Evolutionary conservation across 495 filamentous ascomycete species (phyloP).

Genomic region (Daldinia concentrica): DNA sequence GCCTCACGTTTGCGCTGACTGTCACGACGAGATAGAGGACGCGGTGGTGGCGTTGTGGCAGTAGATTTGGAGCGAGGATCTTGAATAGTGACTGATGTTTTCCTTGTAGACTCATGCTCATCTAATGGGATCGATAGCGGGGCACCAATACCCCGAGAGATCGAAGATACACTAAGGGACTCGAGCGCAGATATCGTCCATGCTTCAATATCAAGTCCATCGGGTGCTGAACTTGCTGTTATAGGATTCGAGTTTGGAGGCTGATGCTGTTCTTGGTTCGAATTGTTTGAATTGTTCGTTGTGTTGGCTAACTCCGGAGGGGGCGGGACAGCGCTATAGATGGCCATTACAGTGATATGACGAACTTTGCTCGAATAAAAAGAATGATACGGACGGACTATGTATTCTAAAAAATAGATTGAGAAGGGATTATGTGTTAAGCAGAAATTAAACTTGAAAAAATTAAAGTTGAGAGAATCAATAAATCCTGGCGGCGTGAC

Average conservation of each 20-base stretch:
- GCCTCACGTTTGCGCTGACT: conserved; percentile 69
- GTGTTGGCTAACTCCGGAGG: conserved; percentile 41
- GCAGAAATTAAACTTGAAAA: too few species aligned
- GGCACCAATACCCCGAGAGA: conserved; percentile 54
- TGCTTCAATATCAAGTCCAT: conserved; percentile 56
- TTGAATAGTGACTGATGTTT: conserved; percentile 39
- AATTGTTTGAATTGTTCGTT: conserved; percentile 6
- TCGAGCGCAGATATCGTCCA: conserved; percentile 61
- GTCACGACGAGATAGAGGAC: conserved; percentile 53
- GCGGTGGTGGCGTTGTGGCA: conserved; percentile 47
- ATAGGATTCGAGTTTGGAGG: not conserved
- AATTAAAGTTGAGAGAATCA: not conserved
- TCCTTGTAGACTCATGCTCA: conserved; percentile 37
- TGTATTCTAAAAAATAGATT: not conserved
- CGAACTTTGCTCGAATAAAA: not conserved
- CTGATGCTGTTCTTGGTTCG: conserved; percentile 32
- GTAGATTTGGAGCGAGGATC: conserved; percentile 40
- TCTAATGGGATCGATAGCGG: conserved; percentile 61
- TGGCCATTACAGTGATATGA: conserved; percentile 45
- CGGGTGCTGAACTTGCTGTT: conserved; percentile 12
- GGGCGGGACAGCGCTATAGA: conserved; percentile 52
- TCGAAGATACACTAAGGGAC: conserved; percentile 58
- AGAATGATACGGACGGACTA: not conserved
- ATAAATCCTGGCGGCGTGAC: not conserved
- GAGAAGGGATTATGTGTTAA: not conserved